A percentile compares a stretch with the other conserved stretches of the same genome.
Evolutionary conservation across 306 rosid genomes (phyloP).

Genomic region (Mimosa pudica): DNA sequence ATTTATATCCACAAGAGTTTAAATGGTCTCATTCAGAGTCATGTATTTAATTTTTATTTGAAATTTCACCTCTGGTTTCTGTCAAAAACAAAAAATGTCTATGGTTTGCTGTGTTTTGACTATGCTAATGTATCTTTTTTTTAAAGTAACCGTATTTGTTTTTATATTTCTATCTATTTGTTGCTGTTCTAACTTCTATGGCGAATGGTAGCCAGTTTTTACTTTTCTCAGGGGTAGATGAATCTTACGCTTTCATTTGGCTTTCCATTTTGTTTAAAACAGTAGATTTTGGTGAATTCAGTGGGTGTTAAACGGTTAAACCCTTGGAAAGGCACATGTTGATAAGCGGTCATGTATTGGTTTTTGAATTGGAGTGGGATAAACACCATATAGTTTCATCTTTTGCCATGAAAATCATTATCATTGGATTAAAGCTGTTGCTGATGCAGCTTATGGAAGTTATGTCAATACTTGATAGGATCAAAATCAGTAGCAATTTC

Average conservation of each 20-base stretch:
- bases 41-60: neutral
- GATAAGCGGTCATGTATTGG: neutral
- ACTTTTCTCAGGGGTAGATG: neutral
- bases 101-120: neutral
- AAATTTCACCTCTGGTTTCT: neutral
- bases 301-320: neutral
- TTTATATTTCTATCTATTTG: neutral
- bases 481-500: slow-evolving; percentile 6
- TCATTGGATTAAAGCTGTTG: slow-evolving; percentile 13
- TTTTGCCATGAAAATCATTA: slow-evolving; percentile 1
- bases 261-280: neutral
- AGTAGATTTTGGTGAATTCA: neutral
- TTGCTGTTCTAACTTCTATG: neutral
- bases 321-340: neutral
- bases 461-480: slow-evolving; percentile 19
- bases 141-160: neutral
- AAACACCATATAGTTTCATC: slow-evolving; percentile 5
- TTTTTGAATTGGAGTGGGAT: neutral
- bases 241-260: neutral
- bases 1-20: slow-evolving; percentile 18
- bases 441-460: slow-evolving; percentile 16
- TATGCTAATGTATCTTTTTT: neutral
- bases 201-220: neutral
- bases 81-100: neutral
- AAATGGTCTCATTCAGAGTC: neutral